Evolutionary conservation across 495 filamentous ascomycete genomes (phyloP).

Genomic region (Penicillium dipodomyicola): DNA sequence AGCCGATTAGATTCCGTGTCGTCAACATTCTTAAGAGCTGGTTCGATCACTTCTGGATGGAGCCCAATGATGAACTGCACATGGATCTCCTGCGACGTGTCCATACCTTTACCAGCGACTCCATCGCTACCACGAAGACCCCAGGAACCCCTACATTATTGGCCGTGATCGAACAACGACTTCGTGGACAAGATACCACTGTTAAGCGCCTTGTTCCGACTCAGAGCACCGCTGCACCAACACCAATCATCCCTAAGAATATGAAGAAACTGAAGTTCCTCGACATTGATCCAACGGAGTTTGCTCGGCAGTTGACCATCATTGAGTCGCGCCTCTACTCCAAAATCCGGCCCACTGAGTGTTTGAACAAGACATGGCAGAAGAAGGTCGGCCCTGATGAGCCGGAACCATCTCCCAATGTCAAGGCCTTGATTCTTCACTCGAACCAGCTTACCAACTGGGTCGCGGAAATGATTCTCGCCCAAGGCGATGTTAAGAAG

Average conservation of each 20-base stretch:
- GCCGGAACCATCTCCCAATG: conserved; percentile 86
- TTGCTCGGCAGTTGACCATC: conserved; percentile 93
- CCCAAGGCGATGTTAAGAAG: conserved; percentile 89
- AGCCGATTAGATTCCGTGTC: conserved; percentile 88
- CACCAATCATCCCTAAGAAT: conserved; percentile 94
- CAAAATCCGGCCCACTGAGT: conserved; percentile 93
- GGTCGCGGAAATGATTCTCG: conserved; percentile 99
- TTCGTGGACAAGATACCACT: conserved; percentile 83
- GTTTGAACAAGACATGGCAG: conserved; percentile 97
- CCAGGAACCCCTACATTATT: conserved; percentile 79
- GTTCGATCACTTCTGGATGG: conserved; percentile 99
- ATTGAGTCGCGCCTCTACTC: conserved; percentile 93
- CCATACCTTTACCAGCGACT: conserved; percentile 85
- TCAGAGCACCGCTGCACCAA: conserved; percentile 70
- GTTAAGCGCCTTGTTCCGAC: conserved; percentile 84
- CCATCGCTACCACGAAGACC: conserved; percentile 87
- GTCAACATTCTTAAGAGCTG: conserved; percentile 97
- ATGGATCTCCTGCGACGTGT: conserved; percentile 83
- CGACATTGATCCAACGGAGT: conserved; percentile 93
- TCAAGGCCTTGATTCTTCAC: conserved; percentile 93
- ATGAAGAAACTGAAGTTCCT: conserved; percentile 99
- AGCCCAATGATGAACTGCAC: conserved; percentile 77
- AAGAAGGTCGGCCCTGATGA: conserved; percentile 83
- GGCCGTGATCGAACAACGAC: conserved; percentile 79
- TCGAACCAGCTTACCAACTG: conserved; percentile 98